These are phyloP conservation scores for Malus sylvestris DNA, from an alignment of 306 rosid genomes.

Conservation along the genomic window DNA sequence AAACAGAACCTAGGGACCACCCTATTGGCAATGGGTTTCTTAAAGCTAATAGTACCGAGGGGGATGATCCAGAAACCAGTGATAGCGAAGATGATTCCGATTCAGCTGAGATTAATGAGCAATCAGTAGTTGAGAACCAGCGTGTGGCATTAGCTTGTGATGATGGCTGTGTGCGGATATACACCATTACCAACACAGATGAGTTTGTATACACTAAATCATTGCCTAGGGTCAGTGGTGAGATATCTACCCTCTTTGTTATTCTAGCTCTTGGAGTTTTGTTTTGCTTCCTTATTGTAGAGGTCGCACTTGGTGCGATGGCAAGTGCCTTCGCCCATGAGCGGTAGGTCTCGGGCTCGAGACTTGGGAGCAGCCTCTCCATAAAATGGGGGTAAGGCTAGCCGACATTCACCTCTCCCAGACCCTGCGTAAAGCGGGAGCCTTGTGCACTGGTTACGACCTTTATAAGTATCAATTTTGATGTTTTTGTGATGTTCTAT, in stretches of 20 bases:
- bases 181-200: slow-evolving; percentile 45
- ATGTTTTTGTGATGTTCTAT: slow-evolving; percentile 8
- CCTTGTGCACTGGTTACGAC: too few species aligned
- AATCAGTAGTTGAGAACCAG: slow-evolving; percentile 25
- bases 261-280: slow-evolving; percentile 1
- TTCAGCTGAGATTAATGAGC: slow-evolving; percentile 20
- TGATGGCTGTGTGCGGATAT: slow-evolving; percentile 72
- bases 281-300: not conserved
- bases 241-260: slow-evolving; percentile 26
- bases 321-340: too few species aligned
- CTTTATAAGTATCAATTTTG: not conserved
- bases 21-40: slow-evolving; percentile 39
- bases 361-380: too few species aligned
- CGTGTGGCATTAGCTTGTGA: slow-evolving; percentile 65
- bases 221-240: slow-evolving; percentile 82
- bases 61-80: slow-evolving; percentile 10
- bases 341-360: too few species aligned
- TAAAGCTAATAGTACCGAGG: slow-evolving; percentile 6
- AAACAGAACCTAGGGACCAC: slow-evolving; percentile 10
- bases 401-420: too few species aligned
- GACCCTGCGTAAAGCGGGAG: too few species aligned
- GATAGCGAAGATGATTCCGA: slow-evolving; percentile 57
- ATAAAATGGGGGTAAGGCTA: too few species aligned
- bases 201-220: slow-evolving; percentile 58
- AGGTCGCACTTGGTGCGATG: too few species aligned